Conservation (phyloP, 2,329 filamentous ascomycete species). For the Curvularia sp. region DNA sequence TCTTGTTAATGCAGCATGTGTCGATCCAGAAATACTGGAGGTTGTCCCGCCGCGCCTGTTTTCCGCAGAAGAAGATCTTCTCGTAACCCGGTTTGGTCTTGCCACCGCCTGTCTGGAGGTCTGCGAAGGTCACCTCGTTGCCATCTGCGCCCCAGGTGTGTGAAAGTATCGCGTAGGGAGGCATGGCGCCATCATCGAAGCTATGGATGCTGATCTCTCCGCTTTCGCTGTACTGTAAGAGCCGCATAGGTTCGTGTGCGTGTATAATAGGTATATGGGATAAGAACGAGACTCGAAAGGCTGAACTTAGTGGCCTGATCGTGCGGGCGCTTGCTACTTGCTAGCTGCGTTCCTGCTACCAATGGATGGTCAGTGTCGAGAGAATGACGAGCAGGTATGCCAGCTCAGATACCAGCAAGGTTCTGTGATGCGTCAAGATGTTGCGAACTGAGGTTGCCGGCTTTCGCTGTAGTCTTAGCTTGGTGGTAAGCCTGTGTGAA, state of each 20-base stretch:
- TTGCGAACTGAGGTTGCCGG: background rate
- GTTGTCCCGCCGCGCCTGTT: too few relatives aligned
- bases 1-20: slow-evolving; percentile 4
- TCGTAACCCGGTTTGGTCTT: too few relatives aligned
- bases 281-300: slow-evolving; percentile 6
- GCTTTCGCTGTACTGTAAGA: too few relatives aligned
- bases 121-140: too few relatives aligned
- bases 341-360: background rate
- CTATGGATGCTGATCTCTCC: too few relatives aligned
- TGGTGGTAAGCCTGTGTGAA: background rate
- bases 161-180: too few relatives aligned
- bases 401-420: slow-evolving; percentile 1
- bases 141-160: too few relatives aligned
- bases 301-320: slow-evolving; percentile 6
- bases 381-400: background rate
- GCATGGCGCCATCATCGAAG: too few relatives aligned
- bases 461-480: background rate
- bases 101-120: too few relatives aligned
- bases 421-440: background rate
- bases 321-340: background rate
- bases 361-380: background rate
- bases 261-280: slow-evolving; percentile 7
- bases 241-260: too few relatives aligned
- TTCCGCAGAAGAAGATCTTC: too few relatives aligned
- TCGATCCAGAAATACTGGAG: slow-evolving; percentile 7